Evolutionary conservation across 2,329 filamentous ascomycete species (phyloP), one percentile per base, ranked within the genome.

Genomic region (Ascochyta viciae-villosae): DNA sequence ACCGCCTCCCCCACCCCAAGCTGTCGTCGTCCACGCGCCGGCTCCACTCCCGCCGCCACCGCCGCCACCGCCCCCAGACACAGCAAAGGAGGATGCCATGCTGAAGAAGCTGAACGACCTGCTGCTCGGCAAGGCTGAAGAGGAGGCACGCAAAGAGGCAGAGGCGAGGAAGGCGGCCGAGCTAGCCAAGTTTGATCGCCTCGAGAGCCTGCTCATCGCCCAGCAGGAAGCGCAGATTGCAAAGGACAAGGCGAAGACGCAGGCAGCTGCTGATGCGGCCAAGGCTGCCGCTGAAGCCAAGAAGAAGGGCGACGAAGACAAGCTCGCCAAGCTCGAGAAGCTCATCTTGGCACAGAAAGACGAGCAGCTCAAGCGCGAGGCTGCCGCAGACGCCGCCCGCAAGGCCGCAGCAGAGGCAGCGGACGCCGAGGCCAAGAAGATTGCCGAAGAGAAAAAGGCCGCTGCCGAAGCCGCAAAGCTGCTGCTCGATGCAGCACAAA

Each of bases 371-470:
- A 74, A 72, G 42, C 64, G 73, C 8, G 74, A 78, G 54, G 68
- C 66, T 19, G 75, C 71, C 1, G 50, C 63, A 9, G 74, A 72
- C 0, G 71, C 72, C 12, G 55, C 65, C 54, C 60, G 67, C 51
- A 63, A 70, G 63, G 68, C 73, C 6, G 77, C 76, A 42, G 83
- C 83, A 66, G 83, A 79, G 50, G 78, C 79, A 15, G 76, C 78
- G 34, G 79, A 81, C 39, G 73, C 76, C 12, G 76, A 80, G 45
- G 80, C 81, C n/a, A 78, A 78, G 35, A 83, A 83, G 68, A 82
- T 80, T 57, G 78, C 80, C 22, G 78, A 79, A 35, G 80, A 81
- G 27, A 80, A 72, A 62, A 78, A 80, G 22, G 73, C 72, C 19
- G 66, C 68, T 7, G 71, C 71, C n/a, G 66, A 73, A 47, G 54